Percentiles rank a stretch among this genome's conserved stretches.
These are phyloP conservation scores for Tolypocladium ophioglossoides DNA, from an alignment of 2,329 filamentous ascomycete species.

Conservation along the genomic window DNA sequence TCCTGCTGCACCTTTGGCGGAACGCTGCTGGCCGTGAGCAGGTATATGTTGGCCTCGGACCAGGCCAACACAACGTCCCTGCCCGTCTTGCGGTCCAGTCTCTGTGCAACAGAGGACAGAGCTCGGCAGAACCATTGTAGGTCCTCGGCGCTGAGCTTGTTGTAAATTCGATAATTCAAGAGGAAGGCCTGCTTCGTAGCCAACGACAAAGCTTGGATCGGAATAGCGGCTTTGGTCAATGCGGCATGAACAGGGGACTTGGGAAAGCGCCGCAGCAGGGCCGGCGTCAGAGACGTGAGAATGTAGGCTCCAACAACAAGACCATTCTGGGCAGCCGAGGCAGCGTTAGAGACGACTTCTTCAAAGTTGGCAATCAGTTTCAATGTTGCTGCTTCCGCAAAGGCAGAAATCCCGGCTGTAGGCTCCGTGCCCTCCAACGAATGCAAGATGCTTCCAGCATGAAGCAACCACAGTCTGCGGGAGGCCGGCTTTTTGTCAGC, in stretches of 20 bases:
- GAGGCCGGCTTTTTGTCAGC: slow-evolving; percentile 73
- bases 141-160: slow-evolving; percentile 65
- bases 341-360: slow-evolving; percentile 68
- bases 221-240: slow-evolving; percentile 48
- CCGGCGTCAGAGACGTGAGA: slow-evolving; percentile 52
- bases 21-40: slow-evolving; percentile 54
- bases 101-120: slow-evolving; percentile 49
- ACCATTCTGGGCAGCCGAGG: slow-evolving; percentile 70
- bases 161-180: slow-evolving; percentile 74
- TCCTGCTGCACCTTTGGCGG: slow-evolving; percentile 54
- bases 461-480: slow-evolving; percentile 71
- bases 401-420: slow-evolving; percentile 34
- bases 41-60: slow-evolving; percentile 77
- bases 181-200: slow-evolving; percentile 83
- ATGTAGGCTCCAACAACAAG: slow-evolving; percentile 73
- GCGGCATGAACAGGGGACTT: slow-evolving; percentile 32
- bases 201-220: slow-evolving; percentile 54
- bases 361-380: slow-evolving; percentile 60
- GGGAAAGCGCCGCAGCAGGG: slow-evolving; percentile 42
- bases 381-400: slow-evolving; percentile 41
- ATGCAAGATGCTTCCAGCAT: slow-evolving; percentile 61
- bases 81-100: slow-evolving; percentile 37
- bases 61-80: slow-evolving; percentile 54
- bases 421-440: slow-evolving; percentile 33
- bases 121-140: slow-evolving; percentile 66